A percentile compares a stretch with the other conserved stretches of the same genome.
phyloP scores from a whole-genome alignment of 1,139 yeast species.

The Spencermartinsiella ligniputridi region DNA sequence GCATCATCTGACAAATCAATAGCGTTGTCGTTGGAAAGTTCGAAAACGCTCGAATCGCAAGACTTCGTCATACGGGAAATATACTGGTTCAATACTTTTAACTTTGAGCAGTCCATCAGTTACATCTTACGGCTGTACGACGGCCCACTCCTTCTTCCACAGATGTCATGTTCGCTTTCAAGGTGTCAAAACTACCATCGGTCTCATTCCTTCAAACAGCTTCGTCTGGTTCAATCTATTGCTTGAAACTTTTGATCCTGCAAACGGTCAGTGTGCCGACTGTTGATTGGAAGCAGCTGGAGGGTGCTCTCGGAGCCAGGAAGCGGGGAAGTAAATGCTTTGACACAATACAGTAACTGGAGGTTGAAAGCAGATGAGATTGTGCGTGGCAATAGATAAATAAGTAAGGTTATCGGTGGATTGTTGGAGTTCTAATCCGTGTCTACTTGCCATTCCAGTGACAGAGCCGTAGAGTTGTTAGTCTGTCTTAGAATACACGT shows the following conservation, averaged over 20 bases:
- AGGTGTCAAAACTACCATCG: conserved; percentile 7
- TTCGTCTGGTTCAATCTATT: conserved; percentile 35
- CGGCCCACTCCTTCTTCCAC: conserved; percentile 3
- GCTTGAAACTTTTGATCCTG: conserved; percentile 28
- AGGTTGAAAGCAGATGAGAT: too few relatives aligned
- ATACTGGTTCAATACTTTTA: conserved; percentile 21
- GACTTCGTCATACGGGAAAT: conserved; percentile 10
- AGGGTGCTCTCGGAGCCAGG: conserved; percentile 63
- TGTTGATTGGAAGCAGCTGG: conserved; percentile 55
- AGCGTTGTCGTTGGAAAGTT: neutral
- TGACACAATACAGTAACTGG: too few relatives aligned
- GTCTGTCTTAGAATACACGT: too few relatives aligned
- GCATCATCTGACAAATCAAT: neutral
- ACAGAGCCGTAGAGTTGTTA: too few relatives aligned
- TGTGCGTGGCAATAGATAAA: too few relatives aligned
- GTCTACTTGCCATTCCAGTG: too few relatives aligned
- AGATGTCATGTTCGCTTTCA: conserved; percentile 21
- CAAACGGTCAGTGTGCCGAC: conserved; percentile 19
- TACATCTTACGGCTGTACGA: conserved; percentile 6
- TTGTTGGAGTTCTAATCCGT: too few relatives aligned
- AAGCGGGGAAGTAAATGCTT: conserved; percentile 52
- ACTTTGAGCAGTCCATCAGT: conserved; percentile 9
- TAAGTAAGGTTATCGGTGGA: too few relatives aligned
- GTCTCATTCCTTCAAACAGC: conserved; percentile 23
- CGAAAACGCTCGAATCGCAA: neutral